A percentile compares a stretch with the other conserved stretches of the same genome.
These are phyloP conservation scores for Cladosporium sp. DNA, from an alignment of 2,329 filamentous ascomycete species.

Conservation along the genomic window DNA sequence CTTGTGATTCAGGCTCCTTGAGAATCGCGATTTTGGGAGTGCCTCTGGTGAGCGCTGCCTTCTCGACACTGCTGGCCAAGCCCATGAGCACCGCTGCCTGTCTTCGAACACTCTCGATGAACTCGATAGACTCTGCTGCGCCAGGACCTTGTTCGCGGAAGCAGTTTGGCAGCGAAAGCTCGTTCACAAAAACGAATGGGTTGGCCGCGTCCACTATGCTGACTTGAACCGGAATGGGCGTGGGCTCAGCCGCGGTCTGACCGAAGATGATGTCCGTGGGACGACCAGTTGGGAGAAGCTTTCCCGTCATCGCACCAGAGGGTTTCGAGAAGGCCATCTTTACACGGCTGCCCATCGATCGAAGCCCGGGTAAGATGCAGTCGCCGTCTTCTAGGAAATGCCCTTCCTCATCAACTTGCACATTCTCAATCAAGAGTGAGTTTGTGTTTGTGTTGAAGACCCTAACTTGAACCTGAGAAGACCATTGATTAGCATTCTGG, in stretches of 20 bases:
- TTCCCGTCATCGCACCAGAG: conserved; percentile 19
- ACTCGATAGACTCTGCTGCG: conserved; percentile 14
- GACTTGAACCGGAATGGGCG: conserved; percentile 13
- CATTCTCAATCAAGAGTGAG: conserved; percentile 17
- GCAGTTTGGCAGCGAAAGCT: conserved; percentile 11
- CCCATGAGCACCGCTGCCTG: conserved; percentile 19
- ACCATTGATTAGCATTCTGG: background rate
- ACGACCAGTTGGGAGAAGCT: conserved; percentile 16
- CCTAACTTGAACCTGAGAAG: conserved; percentile 16
- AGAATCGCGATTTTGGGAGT: conserved; percentile 23
- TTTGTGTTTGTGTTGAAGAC: conserved; percentile 23
- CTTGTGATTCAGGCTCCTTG: conserved; percentile 11
- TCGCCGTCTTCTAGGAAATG: conserved; percentile 23
- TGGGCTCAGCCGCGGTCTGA: conserved; percentile 14
- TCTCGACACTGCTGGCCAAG: conserved; percentile 13
- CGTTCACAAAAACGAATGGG: conserved; percentile 18
- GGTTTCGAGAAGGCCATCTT: conserved; percentile 17
- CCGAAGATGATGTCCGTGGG: conserved; percentile 16
- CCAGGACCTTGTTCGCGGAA: conserved; percentile 6
- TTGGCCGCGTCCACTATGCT: conserved; percentile 21
- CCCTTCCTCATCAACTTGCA: conserved; percentile 20
- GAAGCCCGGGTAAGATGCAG: conserved; percentile 15
- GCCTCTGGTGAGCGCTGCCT: conserved; percentile 20
- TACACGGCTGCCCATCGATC: conserved; percentile 15
- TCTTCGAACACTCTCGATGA: conserved; percentile 17